A percentile compares a stretch with the other conserved stretches of the same genome.
Evolutionary conservation across 805 yeast genomes (phyloP).

Genomic region (Yamadazyma akitaensis): DNA sequence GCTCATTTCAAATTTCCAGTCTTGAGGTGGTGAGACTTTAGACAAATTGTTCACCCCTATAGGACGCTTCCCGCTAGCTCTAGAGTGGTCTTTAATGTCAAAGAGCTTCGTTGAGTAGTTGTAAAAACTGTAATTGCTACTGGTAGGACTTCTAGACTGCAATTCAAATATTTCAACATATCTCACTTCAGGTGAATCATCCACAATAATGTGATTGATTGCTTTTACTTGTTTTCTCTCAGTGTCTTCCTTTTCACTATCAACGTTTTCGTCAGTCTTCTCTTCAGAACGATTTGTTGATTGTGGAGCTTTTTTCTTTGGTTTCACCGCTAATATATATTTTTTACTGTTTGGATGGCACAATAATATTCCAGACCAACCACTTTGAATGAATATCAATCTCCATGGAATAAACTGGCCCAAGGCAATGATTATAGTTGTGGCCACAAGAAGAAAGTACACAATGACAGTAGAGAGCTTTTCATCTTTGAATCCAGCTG

Average conservation of each 20-base stretch:
- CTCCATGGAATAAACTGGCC: slow-evolving; percentile 65
- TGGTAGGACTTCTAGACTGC: slow-evolving; percentile 59
- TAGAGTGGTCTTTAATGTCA: slow-evolving; percentile 42
- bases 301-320: slow-evolving; percentile 8
- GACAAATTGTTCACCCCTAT: slow-evolving; percentile 55
- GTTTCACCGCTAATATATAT: slow-evolving; percentile 18
- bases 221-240: not conserved
- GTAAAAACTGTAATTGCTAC: slow-evolving; percentile 59
- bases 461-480: slow-evolving; percentile 58
- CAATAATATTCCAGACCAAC: slow-evolving; percentile 52
- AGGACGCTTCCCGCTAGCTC: slow-evolving; percentile 52
- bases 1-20: slow-evolving; percentile 65
- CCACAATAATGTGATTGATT: slow-evolving; percentile 57
- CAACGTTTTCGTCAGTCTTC: slow-evolving; percentile 1
- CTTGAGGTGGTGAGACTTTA: slow-evolving; percentile 62
- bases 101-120: slow-evolving; percentile 56
- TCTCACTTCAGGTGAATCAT: slow-evolving; percentile 58
- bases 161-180: slow-evolving; percentile 78
- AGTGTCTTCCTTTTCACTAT: slow-evolving; percentile 2
- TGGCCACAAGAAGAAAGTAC: slow-evolving; percentile 28
- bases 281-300: slow-evolving; percentile 5
- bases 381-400: slow-evolving; percentile 47
- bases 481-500: slow-evolving; percentile 72
- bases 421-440: slow-evolving; percentile 40
- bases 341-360: slow-evolving; percentile 59